Percentiles rank a stretch among this genome's conserved stretches.
These are phyloP conservation scores for Coriolopsis trogii DNA, from an alignment of 1,284 basidiomycete species.

Conservation along the genomic window DNA sequence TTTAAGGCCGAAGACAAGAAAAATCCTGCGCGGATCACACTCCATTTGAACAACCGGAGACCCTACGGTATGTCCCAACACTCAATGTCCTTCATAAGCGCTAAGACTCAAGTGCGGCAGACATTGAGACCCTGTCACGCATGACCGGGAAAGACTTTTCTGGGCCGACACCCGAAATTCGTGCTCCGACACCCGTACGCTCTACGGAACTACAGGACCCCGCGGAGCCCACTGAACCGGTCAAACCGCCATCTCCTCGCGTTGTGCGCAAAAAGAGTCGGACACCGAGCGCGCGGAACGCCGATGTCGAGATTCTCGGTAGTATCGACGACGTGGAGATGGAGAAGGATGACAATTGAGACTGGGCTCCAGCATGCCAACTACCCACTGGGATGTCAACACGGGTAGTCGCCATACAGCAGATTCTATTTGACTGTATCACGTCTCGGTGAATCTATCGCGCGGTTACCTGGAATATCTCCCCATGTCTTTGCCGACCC, in stretches of 20 bases:
- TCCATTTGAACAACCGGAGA: slow-evolving; percentile 64
- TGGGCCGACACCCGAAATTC: slow-evolving; percentile 74
- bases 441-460: too few relatives aligned
- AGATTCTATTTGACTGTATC: too few relatives aligned
- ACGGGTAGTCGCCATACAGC: too few relatives aligned
- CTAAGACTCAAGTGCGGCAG: slow-evolving; percentile 36
- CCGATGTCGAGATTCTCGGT: slow-evolving; percentile 33
- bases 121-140: slow-evolving; percentile 67
- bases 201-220: slow-evolving; percentile 18
- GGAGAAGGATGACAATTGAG: slow-evolving; percentile 6
- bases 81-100: too few relatives aligned
- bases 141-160: slow-evolving; percentile 84
- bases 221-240: neutral
- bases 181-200: slow-evolving; percentile 47
- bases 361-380: too few relatives aligned
- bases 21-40: slow-evolving; percentile 69
- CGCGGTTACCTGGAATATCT: too few relatives aligned
- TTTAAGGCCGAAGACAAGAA: slow-evolving; percentile 87
- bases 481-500: too few relatives aligned
- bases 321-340: slow-evolving; percentile 31
- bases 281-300: slow-evolving; percentile 27
- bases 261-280: slow-evolving; percentile 30
- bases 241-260: neutral
- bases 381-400: too few relatives aligned
- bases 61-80: slow-evolving; percentile 70